Evolutionary conservation across 306 rosid species (phyloP).

Genomic region (Fagus sylvatica): DNA sequence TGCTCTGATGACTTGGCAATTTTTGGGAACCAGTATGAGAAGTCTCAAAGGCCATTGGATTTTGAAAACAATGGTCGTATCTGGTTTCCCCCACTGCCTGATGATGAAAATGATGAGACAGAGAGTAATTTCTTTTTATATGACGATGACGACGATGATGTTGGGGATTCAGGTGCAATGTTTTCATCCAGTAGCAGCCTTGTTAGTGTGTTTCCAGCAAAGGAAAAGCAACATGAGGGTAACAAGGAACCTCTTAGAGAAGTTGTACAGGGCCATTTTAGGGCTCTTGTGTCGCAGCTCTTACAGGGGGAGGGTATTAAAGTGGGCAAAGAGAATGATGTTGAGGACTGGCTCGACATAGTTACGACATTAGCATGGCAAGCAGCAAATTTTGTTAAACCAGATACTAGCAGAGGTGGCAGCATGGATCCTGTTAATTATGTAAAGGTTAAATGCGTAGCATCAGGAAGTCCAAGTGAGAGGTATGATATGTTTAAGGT

Average conservation of each 20-base stretch:
- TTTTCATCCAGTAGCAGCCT: constrained; percentile 79
- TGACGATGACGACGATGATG: constrained; percentile 88
- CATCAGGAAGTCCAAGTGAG: constrained; percentile 78
- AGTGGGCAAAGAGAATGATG: constrained; percentile 56
- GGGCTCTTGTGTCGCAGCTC: constrained; percentile 90
- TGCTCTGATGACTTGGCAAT: constrained; percentile 66
- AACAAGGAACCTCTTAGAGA: constrained; percentile 78
- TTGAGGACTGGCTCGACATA: constrained; percentile 81
- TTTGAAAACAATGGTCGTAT: constrained; percentile 79
- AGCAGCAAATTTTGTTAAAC: constrained; percentile 92
- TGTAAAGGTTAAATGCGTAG: constrained; percentile 89
- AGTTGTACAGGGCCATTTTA: constrained; percentile 87
- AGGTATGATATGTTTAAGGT: constrained; percentile 52
- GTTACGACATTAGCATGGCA: constrained; percentile 81
- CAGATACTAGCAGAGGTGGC: constrained; percentile 94
- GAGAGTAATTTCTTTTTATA: constrained; percentile 66
- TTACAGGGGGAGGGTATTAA: constrained; percentile 78
- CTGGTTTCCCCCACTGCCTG: constrained; percentile 93
- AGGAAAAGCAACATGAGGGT: constrained; percentile 67
- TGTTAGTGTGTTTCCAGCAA: constrained; percentile 63
- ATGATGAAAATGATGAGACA: constrained; percentile 62
- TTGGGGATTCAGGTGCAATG: constrained; percentile 78
- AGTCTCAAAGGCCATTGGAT: constrained; percentile 69
- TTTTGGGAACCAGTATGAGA: constrained; percentile 47
- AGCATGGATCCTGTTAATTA: constrained; percentile 97